Evolutionary conservation across 73 alveolate genomes (phyloP).

Genomic region (Effrenium voratum): DNA sequence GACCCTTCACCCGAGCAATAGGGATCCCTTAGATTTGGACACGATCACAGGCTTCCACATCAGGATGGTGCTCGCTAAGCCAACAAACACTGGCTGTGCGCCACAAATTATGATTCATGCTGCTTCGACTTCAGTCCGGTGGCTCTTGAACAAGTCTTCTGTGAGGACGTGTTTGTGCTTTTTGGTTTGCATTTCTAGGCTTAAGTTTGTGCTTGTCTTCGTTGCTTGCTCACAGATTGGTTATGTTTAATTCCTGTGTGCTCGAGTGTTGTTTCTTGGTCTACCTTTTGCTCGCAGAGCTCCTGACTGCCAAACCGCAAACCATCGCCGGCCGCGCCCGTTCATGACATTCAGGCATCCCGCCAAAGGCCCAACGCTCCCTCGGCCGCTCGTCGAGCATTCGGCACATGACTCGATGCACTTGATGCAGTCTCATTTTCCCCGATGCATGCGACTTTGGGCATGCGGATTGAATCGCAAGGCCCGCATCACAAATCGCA

Average conservation of each 20-base stretch:
- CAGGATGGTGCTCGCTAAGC: too few relatives aligned
- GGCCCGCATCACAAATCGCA: background rate
- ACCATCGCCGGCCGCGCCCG: constrained; percentile 9
- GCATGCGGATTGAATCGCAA: background rate
- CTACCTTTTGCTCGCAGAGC: too few relatives aligned
- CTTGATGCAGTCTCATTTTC: too few relatives aligned
- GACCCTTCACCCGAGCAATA: too few relatives aligned
- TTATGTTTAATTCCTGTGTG: background rate
- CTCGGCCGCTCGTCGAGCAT: background rate
- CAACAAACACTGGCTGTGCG: background rate
- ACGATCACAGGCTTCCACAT: too few relatives aligned
- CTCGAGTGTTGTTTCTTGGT: too few relatives aligned
- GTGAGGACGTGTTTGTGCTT: background rate
- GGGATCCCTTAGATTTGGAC: too few relatives aligned
- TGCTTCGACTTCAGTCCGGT: background rate
- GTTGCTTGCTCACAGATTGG: background rate
- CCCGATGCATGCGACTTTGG: background rate
- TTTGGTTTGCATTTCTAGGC: background rate
- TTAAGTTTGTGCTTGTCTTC: background rate
- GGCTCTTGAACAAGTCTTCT: background rate
- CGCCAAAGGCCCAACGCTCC: constrained; percentile 28
- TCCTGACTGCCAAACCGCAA: too few relatives aligned
- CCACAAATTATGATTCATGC: background rate
- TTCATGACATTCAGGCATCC: constrained; percentile 63
- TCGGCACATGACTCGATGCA: background rate